These are phyloP conservation scores for Penicillium nordicum DNA, from an alignment of 2,329 filamentous ascomycete genomes.

Conservation along the genomic window DNA sequence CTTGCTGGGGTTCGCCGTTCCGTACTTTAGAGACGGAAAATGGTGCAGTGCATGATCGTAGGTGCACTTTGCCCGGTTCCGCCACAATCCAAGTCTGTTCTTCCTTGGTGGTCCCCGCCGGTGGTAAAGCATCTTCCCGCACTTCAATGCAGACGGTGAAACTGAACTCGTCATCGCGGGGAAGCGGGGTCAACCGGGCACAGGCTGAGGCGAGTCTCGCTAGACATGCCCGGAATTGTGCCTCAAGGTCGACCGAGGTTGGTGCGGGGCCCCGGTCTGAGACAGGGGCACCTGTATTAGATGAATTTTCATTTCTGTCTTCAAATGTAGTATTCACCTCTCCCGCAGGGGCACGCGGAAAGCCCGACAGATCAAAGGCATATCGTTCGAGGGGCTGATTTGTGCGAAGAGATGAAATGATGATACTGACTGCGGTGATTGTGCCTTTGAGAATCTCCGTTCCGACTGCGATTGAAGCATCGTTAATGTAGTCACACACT, in stretches of 20 bases:
- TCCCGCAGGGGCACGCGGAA: conserved; percentile 48
- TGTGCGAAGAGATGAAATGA: conserved; percentile 52
- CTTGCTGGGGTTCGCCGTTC: conserved; percentile 37
- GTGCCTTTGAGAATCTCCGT: conserved; percentile 63
- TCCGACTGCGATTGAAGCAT: conserved; percentile 70
- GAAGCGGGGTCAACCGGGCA: conserved; percentile 42
- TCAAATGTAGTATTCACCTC: conserved; percentile 54
- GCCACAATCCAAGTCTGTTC: conserved; percentile 61
- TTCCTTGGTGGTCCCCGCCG: conserved; percentile 45
- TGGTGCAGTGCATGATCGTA: conserved; percentile 39
- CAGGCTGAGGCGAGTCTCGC: conserved; percentile 44
- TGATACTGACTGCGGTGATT: conserved; percentile 55
- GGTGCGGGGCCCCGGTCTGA: conserved; percentile 29
- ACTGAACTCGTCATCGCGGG: conserved; percentile 47
- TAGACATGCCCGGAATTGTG: conserved; percentile 49
- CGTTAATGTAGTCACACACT: conserved; percentile 80
- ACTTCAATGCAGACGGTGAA: conserved; percentile 51
- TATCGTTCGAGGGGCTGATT: conserved; percentile 57
- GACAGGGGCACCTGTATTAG: conserved; percentile 29
- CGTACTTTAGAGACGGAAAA: conserved; percentile 39
- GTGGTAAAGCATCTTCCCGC: conserved; percentile 45
- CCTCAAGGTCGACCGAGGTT: conserved; percentile 44
- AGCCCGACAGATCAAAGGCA: conserved; percentile 57
- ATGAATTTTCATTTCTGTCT: conserved; percentile 35
- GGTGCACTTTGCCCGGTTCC: conserved; percentile 47